Evolutionary conservation across 2,329 filamentous ascomycete species (phyloP), one percentile per base, ranked within the genome.

Genomic region (Graphilbum ipis-grandicollis): DNA sequence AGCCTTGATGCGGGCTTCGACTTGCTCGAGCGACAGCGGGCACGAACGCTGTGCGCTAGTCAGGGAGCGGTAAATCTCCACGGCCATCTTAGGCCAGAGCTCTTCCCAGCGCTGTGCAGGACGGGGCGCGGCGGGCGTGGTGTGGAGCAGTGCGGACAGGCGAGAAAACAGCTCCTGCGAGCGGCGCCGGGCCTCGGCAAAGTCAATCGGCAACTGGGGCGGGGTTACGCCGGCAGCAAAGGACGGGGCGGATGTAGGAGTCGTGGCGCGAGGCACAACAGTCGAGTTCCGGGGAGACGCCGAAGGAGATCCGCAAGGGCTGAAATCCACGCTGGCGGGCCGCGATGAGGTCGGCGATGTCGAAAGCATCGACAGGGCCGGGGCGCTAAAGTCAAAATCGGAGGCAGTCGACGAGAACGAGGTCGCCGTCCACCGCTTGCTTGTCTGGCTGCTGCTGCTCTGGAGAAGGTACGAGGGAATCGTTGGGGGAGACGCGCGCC

Each of bases 1-100:
- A 5, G 30, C 30, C 29, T 36, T 28, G 9, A 47, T 41, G 13
- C 34, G 34, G 21, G 31, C 18, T 39, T 47, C 43, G 13, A 47
- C 29, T 14, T 42, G 28, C 10, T 39, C 36, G 3, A 43, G 35
- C 5, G 39, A 30, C 14, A 32, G 5, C 7, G 28, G 29, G 19
- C 38, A 34, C 13, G 23, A 14, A 3, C 34, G 40, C 9, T 32
- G 34, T 10, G 33, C 28, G 17, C 10, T 26, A 2, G 38, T 32
- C 15, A 46, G 35, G 46, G 58, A 65, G n/a, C 69, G 66, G 53
- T 71, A 66, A 19, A 74, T 70, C 51, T 74, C 65, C 10, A 73
- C 54, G 2, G 68, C 68, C 47, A 73, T 57, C 2, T 65, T 59
- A 3, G 66, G 60, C 3, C 62, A 62, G 42, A 73, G 61, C 4